Percentiles rank a stretch among this genome's conserved stretches.
phyloP scores from a whole-genome alignment of 768 basidiomycete genomes.

The Lactifluus volemus region DNA sequence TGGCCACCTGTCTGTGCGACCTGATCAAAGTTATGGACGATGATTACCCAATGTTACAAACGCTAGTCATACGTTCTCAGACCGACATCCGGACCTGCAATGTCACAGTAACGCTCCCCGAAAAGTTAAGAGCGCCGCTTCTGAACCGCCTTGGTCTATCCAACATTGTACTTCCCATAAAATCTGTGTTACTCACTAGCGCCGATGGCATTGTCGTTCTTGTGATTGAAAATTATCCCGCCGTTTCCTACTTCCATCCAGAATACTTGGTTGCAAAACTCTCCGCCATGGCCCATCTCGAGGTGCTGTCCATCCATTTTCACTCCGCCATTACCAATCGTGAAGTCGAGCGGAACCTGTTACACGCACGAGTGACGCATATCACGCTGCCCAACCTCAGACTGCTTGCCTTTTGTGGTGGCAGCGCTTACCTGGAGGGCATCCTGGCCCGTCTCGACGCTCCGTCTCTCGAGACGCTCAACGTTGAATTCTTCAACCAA shows the following conservation, averaged over 20 bases:
- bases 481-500: slow-evolving; percentile 2
- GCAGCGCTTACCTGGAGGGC: not conserved
- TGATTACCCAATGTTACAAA: not conserved
- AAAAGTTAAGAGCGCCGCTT: not conserved
- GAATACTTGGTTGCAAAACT: not conserved
- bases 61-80: not conserved
- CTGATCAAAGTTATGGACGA: not conserved
- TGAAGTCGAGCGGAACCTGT: not conserved
- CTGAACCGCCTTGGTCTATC: not conserved
- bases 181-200: not conserved
- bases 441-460: not conserved
- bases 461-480: not conserved
- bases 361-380: not conserved
- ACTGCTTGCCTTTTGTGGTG: not conserved
- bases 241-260: not conserved
- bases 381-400: not conserved
- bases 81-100: not conserved
- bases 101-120: not conserved
- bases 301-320: not conserved
- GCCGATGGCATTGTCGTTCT: not conserved
- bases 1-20: not conserved
- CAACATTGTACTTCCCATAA: not conserved
- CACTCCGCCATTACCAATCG: not conserved
- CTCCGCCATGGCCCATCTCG: not conserved
- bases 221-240: not conserved